Evolutionary conservation across 108 stramenopile genomes (phyloP).

Genomic region (Cyclotella atomus): DNA sequence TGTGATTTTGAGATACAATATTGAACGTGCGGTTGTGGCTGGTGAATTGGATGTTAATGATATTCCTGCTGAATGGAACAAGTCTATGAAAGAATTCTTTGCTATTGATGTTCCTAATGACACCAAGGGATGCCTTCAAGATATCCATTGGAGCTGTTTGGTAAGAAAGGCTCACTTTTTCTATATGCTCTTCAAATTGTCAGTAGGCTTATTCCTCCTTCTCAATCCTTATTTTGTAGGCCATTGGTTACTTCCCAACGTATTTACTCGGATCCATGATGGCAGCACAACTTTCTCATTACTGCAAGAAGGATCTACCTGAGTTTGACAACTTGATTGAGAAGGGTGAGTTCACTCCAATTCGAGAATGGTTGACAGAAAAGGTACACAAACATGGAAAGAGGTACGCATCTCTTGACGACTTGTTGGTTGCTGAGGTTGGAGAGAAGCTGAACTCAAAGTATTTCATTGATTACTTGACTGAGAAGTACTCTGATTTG

Average conservation of each 20-base stretch:
- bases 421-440: conserved; percentile 69
- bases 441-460: conserved; percentile 77
- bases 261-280: conserved; percentile 89
- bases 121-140: conserved; percentile 84
- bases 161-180: no score
- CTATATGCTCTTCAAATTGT: no score
- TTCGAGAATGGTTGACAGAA: conserved; percentile 76
- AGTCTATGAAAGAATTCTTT: conserved; percentile 72
- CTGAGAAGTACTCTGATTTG: conserved; percentile 77
- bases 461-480: conserved; percentile 85
- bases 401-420: conserved; percentile 72
- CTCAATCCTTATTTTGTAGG: conserved; percentile 56
- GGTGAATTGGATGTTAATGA: conserved; percentile 71
- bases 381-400: conserved; percentile 85
- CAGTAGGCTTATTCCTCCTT: no score
- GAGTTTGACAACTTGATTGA: conserved; percentile 70
- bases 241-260: conserved; percentile 93
- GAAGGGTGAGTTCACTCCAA: conserved; percentile 76
- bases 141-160: conserved; percentile 95
- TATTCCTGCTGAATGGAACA: conserved; percentile 83
- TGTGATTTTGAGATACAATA: conserved; percentile 87
- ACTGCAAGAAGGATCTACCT: conserved; percentile 69
- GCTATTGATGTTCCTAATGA: conserved; percentile 84
- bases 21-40: conserved; percentile 84
- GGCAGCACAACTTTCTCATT: conserved; percentile 85